phyloP scores from a whole-genome alignment of 306 rosid species.

The Pyrus pyrifolia region DNA sequence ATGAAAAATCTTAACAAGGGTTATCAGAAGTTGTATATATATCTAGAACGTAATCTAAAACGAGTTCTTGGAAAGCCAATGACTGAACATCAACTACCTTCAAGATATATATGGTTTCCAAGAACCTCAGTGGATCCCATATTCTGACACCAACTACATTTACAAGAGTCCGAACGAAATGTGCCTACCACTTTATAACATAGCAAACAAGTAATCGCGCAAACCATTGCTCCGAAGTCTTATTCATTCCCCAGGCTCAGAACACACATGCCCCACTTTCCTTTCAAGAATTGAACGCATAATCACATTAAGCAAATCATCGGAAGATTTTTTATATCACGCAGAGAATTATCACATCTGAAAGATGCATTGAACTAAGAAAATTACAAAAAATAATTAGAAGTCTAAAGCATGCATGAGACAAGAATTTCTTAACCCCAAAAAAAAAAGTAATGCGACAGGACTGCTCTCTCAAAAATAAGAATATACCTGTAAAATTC shows the following conservation, averaged over 20 bases:
- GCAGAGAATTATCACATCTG: neutral
- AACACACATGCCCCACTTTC: neutral
- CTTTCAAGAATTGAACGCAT: neutral
- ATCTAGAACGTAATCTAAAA: too few relatives aligned
- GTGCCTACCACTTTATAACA: too few relatives aligned
- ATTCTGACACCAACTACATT: neutral
- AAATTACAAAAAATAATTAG: neutral
- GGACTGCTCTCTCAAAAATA: too few relatives aligned
- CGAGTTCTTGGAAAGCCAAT: neutral
- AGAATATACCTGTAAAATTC: constrained; percentile 73
- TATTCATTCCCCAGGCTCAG: neutral
- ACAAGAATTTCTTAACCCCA: neutral
- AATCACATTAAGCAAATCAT: neutral
- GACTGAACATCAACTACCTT: neutral
- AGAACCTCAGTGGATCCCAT: too few relatives aligned
- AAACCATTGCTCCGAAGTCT: constrained; percentile 4
- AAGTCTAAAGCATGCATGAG: neutral
- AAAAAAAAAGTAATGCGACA: too few relatives aligned
- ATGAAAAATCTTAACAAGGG: neutral
- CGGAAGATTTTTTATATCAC: neutral
- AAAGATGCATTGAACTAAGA: neutral
- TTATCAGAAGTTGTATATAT: neutral
- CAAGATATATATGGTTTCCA: too few relatives aligned
- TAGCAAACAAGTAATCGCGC: too few relatives aligned
- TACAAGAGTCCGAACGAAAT: neutral